Conservation (phyloP, 768 basidiomycete genomes). For the Pulveroboletus sp. region DNA sequence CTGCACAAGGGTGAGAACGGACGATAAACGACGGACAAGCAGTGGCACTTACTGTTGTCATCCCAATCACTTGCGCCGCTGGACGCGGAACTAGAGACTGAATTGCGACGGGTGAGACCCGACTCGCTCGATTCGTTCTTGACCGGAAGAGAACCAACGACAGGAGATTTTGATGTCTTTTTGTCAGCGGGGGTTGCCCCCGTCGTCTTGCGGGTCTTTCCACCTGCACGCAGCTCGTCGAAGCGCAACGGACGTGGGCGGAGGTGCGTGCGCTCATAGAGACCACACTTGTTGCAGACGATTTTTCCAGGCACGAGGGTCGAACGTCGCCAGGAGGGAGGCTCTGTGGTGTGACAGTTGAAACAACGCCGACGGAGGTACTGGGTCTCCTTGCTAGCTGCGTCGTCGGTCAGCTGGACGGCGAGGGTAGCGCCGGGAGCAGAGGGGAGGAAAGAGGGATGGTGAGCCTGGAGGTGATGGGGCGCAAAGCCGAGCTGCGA, state of each 20-base stretch:
- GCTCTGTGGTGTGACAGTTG: slow-evolving; percentile 90
- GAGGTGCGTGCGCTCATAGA: slow-evolving; percentile 86
- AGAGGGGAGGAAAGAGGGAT: slow-evolving; percentile 39
- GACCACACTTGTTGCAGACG: slow-evolving; percentile 90
- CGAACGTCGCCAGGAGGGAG: slow-evolving; percentile 81
- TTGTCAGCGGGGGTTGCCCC: slow-evolving; percentile 24
- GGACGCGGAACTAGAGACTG: slow-evolving; percentile 56
- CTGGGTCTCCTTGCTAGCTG: slow-evolving; percentile 86
- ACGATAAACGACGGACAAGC: neutral
- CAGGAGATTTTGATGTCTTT: slow-evolving; percentile 32
- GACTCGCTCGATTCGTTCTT: slow-evolving; percentile 64
- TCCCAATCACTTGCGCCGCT: slow-evolving; percentile 71
- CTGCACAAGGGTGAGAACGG: slow-evolving; percentile 9
- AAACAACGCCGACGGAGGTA: slow-evolving; percentile 84
- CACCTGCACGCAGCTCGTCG: slow-evolving; percentile 83
- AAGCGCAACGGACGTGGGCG: slow-evolving; percentile 80
- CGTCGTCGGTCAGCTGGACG: slow-evolving; percentile 87
- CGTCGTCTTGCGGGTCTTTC: slow-evolving; percentile 62
- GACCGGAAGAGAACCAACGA: slow-evolving; percentile 38
- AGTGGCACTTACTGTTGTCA: slow-evolving; percentile 57
- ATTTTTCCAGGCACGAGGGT: slow-evolving; percentile 90
- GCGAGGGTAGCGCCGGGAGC: slow-evolving; percentile 43
- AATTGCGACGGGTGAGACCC: slow-evolving; percentile 51
- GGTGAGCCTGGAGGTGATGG: slow-evolving; percentile 30
- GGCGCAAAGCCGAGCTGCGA: slow-evolving; percentile 43